Base-by-base conservation (phyloP, 805 yeast genomes). In the Yarrowia keelungensis region DNA sequence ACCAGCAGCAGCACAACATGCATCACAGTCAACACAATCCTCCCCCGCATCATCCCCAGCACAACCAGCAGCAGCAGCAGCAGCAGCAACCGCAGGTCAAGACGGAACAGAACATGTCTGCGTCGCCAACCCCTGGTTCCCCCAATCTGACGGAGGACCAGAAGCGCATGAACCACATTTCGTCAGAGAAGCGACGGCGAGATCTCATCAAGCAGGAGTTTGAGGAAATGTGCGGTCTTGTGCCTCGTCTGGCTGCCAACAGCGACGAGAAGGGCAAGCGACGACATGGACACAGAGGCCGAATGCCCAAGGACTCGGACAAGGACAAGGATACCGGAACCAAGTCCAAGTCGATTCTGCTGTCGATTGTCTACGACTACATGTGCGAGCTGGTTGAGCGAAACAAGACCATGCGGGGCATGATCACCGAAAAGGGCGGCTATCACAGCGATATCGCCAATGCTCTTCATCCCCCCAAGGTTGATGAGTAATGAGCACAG, bases 111-210 rank as follows among this genome's bases (percentile, higher is more conserved):
- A 45, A 65, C 22, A 10, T 39, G 22, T 50, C 64, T 2, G 54
- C 70, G 3, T 41, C 71, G 14, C 64, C 70, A 1, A 26, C 54
- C 2, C 67, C 54, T 8, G 67, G 67, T 16, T 47, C 67, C 5
- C 56, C 67, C 42, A 68, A 68, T 39, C 72, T 77, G 5, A 69
- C 78, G 11, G 80, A 77, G 39, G 80, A 78, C 47, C 79, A 79
- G 70, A 76, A 78, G 49, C 74, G 84, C 22, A 66, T 72, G 54
- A 80, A 79, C 69, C 83, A 81, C 69, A 75, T 80, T 38, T 73
- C 75, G 22, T 76, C 79, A 51, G 83, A 81, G 67, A 78, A 81
- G 73, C 75, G 78, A 38, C 76, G 83, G 1, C 75, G 83, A 5
- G 80, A 79, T 68, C 70, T 71, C 42, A 81, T 81, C 71, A 79